phyloP scores from a whole-genome alignment of 2,329 filamentous ascomycete species.

The Hawksworthiomyces lignivorus region DNA sequence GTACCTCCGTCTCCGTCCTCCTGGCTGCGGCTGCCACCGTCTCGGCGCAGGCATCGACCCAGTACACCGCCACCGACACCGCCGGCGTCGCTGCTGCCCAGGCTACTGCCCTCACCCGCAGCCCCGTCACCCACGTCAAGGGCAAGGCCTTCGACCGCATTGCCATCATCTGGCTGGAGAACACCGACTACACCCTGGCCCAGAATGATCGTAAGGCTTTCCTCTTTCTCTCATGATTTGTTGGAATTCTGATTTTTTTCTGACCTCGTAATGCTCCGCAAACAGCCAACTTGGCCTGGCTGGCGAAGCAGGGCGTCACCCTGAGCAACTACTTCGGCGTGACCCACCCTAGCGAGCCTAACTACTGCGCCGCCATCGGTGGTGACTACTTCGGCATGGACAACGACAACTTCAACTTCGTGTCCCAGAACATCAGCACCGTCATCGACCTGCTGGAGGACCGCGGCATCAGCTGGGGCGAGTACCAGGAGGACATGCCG shows the following conservation, averaged over 20 bases:
- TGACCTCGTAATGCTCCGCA: neutral
- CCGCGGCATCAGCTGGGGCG: conserved; percentile 57
- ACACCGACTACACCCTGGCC: conserved; percentile 61
- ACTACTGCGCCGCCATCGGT: conserved; percentile 61
- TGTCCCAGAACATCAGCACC: conserved; percentile 55
- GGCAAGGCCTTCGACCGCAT: conserved; percentile 68
- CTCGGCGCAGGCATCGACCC: conserved; percentile 5
- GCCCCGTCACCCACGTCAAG: conserved; percentile 55
- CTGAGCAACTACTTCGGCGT: conserved; percentile 53
- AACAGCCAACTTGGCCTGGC: conserved; percentile 43
- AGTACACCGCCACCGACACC: conserved; percentile 44
- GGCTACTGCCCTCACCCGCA: conserved; percentile 52
- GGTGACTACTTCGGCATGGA: conserved; percentile 69
- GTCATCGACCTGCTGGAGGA: conserved; percentile 62
- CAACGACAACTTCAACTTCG: conserved; percentile 55
- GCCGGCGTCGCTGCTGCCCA: conserved; percentile 45
- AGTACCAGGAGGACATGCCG: conserved; percentile 73
- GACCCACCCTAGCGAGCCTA: conserved; percentile 68
- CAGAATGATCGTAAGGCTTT: conserved; percentile 47
- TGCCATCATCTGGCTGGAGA: conserved; percentile 70
- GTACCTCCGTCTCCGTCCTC: conserved; percentile 6
- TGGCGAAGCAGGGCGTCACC: conserved; percentile 55
- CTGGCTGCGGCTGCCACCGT: conserved; percentile 10
- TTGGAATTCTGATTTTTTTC: no score
- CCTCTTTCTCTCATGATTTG: neutral